Conservation (phyloP, 208 protist species). For the Wallacemonas sp. region DNA sequence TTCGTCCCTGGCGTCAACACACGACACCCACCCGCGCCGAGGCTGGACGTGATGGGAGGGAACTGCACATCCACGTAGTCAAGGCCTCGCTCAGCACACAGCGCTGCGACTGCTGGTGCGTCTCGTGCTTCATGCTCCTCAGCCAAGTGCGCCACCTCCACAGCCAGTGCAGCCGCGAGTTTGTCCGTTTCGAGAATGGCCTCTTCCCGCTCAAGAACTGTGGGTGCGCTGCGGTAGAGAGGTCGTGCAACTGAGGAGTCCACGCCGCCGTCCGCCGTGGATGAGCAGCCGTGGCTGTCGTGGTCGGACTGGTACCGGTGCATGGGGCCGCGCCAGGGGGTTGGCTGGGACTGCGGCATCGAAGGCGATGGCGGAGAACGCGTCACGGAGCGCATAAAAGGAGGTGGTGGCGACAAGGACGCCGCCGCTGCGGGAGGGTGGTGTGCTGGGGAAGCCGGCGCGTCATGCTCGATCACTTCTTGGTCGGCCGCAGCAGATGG, state of each 20-base stretch:
- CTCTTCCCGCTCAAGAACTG: slow-evolving; percentile 16
- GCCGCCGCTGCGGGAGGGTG: background rate
- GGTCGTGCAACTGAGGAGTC: background rate
- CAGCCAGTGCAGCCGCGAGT: slow-evolving; percentile 19
- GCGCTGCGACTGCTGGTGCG: slow-evolving; percentile 29
- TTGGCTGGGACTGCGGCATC: background rate
- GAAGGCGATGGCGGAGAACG: background rate
- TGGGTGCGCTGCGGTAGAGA: slow-evolving; percentile 10
- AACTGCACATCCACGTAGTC: slow-evolving; percentile 60
- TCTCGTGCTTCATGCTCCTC: slow-evolving; percentile 6
- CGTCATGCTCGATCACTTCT: too few relatives aligned
- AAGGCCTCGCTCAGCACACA: slow-evolving; percentile 37
- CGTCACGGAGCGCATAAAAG: slow-evolving; percentile 9
- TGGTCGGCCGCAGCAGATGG: too few relatives aligned
- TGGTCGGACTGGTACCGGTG: slow-evolving; percentile 11
- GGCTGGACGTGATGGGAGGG: slow-evolving; percentile 39
- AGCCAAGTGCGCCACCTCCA: slow-evolving; percentile 27
- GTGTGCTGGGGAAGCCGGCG: background rate
- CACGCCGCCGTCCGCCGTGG: background rate
- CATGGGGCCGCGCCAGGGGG: slow-evolving; percentile 32
- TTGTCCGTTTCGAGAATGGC: slow-evolving; percentile 28
- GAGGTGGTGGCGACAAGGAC: slow-evolving; percentile 4
- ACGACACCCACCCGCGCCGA: slow-evolving; percentile 29
- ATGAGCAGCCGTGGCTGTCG: background rate
- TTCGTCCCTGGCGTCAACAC: slow-evolving; percentile 15